Conservation (phyloP, 2,329 filamentous ascomycete genomes). For the Xylariaceae sp. region DNA sequence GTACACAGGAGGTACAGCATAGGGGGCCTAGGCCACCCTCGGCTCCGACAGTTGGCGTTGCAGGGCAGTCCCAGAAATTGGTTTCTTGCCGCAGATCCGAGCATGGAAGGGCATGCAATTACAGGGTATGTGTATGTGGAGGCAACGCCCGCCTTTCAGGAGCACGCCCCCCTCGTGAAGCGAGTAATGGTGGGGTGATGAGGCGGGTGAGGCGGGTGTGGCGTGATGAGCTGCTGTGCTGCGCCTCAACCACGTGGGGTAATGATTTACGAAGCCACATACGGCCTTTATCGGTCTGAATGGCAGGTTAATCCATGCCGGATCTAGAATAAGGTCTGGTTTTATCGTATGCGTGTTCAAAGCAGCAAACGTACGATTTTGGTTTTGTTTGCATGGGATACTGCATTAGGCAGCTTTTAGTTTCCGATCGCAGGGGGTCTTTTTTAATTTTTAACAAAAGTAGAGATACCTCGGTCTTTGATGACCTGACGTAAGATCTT, state of each 20-base stretch:
- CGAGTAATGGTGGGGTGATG: too few relatives aligned
- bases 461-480: conserved; percentile 8
- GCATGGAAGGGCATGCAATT: too few relatives aligned
- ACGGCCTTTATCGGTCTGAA: conserved; percentile 15
- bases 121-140: too few relatives aligned
- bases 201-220: neutral
- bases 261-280: conserved; percentile 23
- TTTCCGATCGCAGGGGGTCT: neutral
- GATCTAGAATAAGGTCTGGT: conserved; percentile 17
- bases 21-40: too few relatives aligned
- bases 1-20: too few relatives aligned
- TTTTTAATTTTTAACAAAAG: conserved; percentile 7
- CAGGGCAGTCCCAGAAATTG: too few relatives aligned
- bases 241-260: conserved; percentile 23
- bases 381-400: neutral
- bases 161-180: too few relatives aligned
- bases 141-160: too few relatives aligned
- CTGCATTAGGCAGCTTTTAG: neutral
- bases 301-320: conserved; percentile 10
- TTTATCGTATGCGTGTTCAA: conserved; percentile 12
- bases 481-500: conserved; percentile 23
- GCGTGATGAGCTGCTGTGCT: too few relatives aligned
- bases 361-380: conserved; percentile 7
- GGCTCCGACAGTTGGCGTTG: too few relatives aligned
- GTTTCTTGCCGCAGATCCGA: too few relatives aligned